Conservation (phyloP, 176 grass and related monocot genomes). For the Coix lacrymajobi region DNA sequence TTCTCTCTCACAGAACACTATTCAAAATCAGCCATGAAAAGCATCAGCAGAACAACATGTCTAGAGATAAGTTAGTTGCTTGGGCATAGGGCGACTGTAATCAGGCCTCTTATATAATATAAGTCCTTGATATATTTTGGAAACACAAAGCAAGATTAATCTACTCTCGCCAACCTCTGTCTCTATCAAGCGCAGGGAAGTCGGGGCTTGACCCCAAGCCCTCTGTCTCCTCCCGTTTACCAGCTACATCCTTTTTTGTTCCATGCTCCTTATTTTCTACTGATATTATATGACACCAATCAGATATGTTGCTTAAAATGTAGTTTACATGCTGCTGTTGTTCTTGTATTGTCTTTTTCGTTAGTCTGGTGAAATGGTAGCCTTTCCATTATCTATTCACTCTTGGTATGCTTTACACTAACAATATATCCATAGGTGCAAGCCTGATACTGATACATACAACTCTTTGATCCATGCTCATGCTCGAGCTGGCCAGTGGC, state of each 20-base stretch:
- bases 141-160: background rate
- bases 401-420: background rate
- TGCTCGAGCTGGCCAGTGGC: slow-evolving; percentile 89
- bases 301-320: background rate
- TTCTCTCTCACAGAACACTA: no score
- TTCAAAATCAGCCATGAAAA: no score
- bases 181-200: background rate
- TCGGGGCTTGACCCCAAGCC: background rate
- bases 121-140: background rate
- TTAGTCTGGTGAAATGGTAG: background rate
- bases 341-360: background rate
- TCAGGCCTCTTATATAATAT: background rate
- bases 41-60: no score
- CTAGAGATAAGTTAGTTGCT: background rate
- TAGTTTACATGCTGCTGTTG: background rate
- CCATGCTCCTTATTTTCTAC: background rate
- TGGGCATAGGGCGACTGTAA: background rate
- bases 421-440: slow-evolving; percentile 54
- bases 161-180: background rate
- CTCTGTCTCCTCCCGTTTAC: background rate
- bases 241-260: background rate
- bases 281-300: background rate
- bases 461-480: slow-evolving; percentile 89
- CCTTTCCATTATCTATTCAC: slow-evolving; percentile 17
- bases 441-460: slow-evolving; percentile 86